Evolutionary conservation across 108 stramenopile species (phyloP).

Genomic region (Aurantiochytrium sp.): DNA sequence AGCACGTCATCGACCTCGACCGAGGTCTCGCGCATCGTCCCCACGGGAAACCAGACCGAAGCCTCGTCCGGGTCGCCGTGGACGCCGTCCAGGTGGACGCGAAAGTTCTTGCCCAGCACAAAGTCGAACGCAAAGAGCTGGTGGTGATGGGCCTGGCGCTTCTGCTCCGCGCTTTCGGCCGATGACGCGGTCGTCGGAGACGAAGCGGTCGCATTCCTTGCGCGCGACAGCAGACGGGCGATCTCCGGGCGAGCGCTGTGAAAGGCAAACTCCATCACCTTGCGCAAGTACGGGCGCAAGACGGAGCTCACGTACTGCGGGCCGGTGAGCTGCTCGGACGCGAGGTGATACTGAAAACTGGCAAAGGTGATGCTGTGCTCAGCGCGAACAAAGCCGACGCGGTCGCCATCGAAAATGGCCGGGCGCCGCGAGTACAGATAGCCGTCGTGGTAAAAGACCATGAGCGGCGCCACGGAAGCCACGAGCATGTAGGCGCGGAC

Average conservation of each 20-base stretch:
- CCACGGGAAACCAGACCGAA: background rate
- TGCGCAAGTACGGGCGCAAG: slow-evolving; percentile 12
- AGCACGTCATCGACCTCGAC: background rate
- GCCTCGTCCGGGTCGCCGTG: background rate
- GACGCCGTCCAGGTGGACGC: slow-evolving; percentile 7
- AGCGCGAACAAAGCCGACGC: background rate
- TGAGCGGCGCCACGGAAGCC: background rate
- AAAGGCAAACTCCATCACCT: slow-evolving; percentile 13
- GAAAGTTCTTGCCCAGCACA: background rate
- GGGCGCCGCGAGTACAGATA: background rate
- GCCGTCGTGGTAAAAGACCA: slow-evolving; percentile 21
- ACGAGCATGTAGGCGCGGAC: background rate
- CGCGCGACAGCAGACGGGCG: background rate
- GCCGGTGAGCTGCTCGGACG: background rate
- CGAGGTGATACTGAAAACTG: slow-evolving; percentile 14
- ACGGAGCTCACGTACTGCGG: slow-evolving; percentile 24
- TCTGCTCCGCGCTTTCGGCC: background rate
- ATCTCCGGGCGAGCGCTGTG: background rate
- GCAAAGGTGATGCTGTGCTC: slow-evolving; percentile 17
- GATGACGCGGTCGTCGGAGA: too few relatives aligned
- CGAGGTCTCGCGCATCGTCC: background rate
- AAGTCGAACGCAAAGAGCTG: slow-evolving; percentile 16
- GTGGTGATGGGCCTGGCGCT: background rate
- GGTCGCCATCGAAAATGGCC: background rate
- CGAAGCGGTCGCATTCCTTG: background rate